Evolutionary conservation across 352 stramenopile genomes (phyloP).

Genomic region (Plasmopara muralis): DNA sequence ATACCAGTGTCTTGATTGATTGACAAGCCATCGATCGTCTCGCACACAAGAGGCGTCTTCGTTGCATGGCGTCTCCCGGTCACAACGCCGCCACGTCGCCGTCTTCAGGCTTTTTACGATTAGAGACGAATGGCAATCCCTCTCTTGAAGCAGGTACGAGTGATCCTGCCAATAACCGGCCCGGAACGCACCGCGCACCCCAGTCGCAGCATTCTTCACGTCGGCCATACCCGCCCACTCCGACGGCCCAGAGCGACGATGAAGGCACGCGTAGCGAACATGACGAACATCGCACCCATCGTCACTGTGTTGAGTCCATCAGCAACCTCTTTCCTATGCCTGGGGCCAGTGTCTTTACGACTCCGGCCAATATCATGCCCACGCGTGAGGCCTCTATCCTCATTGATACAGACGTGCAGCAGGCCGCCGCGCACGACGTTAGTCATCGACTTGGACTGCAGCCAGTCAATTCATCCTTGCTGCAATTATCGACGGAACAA

Average conservation of each 20-base stretch:
- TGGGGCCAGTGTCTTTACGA: constrained; percentile 52
- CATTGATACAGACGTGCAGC: constrained; percentile 57
- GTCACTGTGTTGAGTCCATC: constrained; percentile 38
- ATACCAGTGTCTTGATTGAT: too few species aligned
- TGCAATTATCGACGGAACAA: constrained; percentile 29
- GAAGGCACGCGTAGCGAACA: constrained; percentile 13
- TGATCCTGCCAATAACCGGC: background rate
- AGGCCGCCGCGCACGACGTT: constrained; percentile 18
- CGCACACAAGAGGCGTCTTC: background rate
- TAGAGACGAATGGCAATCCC: background rate
- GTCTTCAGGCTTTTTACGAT: background rate
- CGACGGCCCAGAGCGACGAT: constrained; percentile 13
- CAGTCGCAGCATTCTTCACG: constrained; percentile 21
- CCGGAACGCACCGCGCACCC: background rate
- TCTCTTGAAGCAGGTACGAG: background rate
- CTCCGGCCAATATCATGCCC: constrained; percentile 67
- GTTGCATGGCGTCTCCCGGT: constrained; percentile 13
- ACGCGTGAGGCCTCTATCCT: constrained; percentile 71
- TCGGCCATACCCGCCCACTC: constrained; percentile 15
- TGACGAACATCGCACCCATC: background rate
- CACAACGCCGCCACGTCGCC: background rate
- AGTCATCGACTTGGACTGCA: constrained; percentile 17
- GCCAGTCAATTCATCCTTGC: constrained; percentile 10
- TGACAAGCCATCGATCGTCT: too few species aligned
- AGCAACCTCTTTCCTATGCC: constrained; percentile 65